Conservation (phyloP, 441 rosid species). For the Heliophila coronopifolia region DNA sequence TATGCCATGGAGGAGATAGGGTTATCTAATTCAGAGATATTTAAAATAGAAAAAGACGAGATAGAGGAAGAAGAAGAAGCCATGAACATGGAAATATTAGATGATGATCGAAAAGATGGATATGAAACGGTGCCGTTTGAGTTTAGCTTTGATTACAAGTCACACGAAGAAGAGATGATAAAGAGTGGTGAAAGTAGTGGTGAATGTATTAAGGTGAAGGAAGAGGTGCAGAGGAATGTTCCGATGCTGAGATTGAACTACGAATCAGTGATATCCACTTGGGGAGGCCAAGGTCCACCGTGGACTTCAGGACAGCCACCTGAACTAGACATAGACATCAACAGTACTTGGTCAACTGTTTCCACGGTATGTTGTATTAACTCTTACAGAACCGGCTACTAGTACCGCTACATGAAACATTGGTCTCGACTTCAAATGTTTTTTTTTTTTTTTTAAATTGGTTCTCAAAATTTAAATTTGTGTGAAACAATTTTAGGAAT, state of each 20-base stretch:
- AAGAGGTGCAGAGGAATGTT: slow-evolving; percentile 42
- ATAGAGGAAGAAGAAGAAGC: slow-evolving; percentile 40
- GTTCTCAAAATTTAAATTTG: too few species aligned
- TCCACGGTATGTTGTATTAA: slow-evolving; percentile 55
- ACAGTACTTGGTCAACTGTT: slow-evolving; percentile 39
- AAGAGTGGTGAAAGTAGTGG: slow-evolving; percentile 28
- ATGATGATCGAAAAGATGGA: slow-evolving; percentile 26
- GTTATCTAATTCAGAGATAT: slow-evolving; percentile 28
- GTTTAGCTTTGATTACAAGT: slow-evolving; percentile 59
- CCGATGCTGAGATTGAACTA: slow-evolving; percentile 51
- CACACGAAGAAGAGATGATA: slow-evolving; percentile 41
- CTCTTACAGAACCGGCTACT: too few species aligned
- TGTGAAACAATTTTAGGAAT: too few species aligned
- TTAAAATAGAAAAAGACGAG: slow-evolving; percentile 26
- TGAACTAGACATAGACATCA: slow-evolving; percentile 47
- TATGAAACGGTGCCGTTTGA: slow-evolving; percentile 43
- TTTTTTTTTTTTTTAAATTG: too few species aligned
- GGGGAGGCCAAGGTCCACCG: slow-evolving; percentile 66
- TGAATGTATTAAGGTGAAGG: slow-evolving; percentile 23
- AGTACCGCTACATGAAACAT: too few species aligned
- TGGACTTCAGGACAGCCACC: slow-evolving; percentile 75
- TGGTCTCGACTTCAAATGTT: too few species aligned
- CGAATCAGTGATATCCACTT: slow-evolving; percentile 54
- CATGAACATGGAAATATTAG: slow-evolving; percentile 5
- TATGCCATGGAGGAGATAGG: slow-evolving; percentile 70